Evolutionary conservation across 2,329 filamentous ascomycete species (phyloP).

Genomic region (Penicillium sp.): DNA sequence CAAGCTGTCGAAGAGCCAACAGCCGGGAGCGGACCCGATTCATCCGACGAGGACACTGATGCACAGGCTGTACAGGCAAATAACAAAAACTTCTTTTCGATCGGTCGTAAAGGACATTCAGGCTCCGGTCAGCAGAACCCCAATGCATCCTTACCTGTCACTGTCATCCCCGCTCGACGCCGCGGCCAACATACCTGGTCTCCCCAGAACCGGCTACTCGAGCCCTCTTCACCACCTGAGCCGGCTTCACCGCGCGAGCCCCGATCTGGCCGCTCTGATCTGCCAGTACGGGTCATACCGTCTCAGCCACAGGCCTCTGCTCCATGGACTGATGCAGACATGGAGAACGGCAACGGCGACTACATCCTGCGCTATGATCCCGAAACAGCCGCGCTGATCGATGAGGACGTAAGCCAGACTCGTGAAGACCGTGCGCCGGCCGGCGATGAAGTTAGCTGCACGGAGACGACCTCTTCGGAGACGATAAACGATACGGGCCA

Average conservation of each 20-base stretch:
- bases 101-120: conserved; percentile 44
- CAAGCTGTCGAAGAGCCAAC: conserved; percentile 45
- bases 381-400: conserved; percentile 37
- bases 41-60: conserved; percentile 37
- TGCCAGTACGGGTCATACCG: conserved; percentile 56
- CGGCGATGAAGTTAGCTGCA: conserved; percentile 18
- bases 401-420: conserved; percentile 21
- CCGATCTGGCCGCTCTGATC: conserved; percentile 14
- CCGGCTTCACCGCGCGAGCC: background rate
- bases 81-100: conserved; percentile 46
- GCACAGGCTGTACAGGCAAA: conserved; percentile 43
- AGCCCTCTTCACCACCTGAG: conserved; percentile 14
- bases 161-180: conserved; percentile 57
- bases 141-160: conserved; percentile 51
- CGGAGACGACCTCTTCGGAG: conserved; percentile 15
- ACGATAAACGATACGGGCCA: conserved; percentile 5
- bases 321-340: conserved; percentile 50
- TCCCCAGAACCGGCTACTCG: conserved; percentile 36
- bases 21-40: conserved; percentile 23
- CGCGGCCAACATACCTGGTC: conserved; percentile 54
- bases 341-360: conserved; percentile 24
- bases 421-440: conserved; percentile 3
- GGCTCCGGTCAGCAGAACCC: conserved; percentile 35
- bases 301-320: conserved; percentile 52
- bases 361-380: conserved; percentile 38